Evolutionary conservation across 306 rosid species (phyloP).

Genomic region (Begonia fuchsioides): DNA sequence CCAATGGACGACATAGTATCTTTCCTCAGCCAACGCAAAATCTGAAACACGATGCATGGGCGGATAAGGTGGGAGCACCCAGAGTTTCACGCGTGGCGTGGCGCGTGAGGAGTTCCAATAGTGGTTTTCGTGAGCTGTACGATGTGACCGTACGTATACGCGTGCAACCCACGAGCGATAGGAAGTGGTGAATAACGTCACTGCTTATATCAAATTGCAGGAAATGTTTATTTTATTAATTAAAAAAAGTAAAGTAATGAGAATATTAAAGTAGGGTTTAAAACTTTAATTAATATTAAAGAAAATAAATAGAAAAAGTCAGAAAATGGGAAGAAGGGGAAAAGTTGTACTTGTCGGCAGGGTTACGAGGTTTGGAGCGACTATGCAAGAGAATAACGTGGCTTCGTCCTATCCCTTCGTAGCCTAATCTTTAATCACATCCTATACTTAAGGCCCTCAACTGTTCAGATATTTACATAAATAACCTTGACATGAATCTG

Average conservation of each 20-base stretch:
- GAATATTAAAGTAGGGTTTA: too few species aligned
- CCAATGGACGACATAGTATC: too few species aligned
- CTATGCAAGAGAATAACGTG: conserved; percentile 1
- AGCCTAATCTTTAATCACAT: not conserved
- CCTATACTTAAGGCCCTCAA: not conserved
- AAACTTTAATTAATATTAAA: too few species aligned
- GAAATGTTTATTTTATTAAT: not conserved
- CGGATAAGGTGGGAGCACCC: too few species aligned
- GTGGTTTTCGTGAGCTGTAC: not conserved
- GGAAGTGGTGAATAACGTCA: conserved; percentile 1
- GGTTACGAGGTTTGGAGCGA: conserved; percentile 10
- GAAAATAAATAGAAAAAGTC: too few species aligned
- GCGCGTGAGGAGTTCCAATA: too few species aligned
- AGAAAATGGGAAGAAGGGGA: too few species aligned
- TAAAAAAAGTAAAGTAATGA: not conserved
- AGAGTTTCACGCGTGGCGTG: not conserved
- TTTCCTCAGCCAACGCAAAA: too few species aligned
- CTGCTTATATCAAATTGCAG: conserved; percentile 4
- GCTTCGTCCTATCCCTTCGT: conserved; percentile 10
- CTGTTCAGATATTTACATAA: not conserved
- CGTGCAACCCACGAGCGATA: not conserved
- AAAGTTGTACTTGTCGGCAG: conserved; percentile 4
- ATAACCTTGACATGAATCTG: not conserved
- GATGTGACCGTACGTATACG: conserved; percentile 6
- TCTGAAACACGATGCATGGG: too few species aligned